These are phyloP conservation scores for Setomelanomma holmii DNA, from an alignment of 2,329 filamentous ascomycete species.

Conservation along the genomic window DNA sequence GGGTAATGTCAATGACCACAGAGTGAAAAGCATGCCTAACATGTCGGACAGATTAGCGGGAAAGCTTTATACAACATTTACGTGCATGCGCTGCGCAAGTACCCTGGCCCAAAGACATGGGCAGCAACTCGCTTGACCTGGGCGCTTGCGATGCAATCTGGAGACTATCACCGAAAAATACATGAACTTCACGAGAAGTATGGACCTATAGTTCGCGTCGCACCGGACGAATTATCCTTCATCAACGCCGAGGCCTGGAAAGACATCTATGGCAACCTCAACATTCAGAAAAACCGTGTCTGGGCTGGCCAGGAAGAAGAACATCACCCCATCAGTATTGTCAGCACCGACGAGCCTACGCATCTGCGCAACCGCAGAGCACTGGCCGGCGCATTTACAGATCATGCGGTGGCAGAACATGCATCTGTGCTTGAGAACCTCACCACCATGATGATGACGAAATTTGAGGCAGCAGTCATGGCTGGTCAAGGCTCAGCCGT, in stretches of 20 bases:
- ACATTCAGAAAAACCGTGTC: slow-evolving; percentile 15
- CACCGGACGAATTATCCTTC: slow-evolving; percentile 58
- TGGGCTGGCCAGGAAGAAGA: slow-evolving; percentile 18
- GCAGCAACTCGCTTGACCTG: slow-evolving; percentile 39
- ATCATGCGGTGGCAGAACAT: slow-evolving; percentile 51
- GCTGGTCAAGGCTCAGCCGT: slow-evolving; percentile 19
- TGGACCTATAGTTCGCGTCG: slow-evolving; percentile 57
- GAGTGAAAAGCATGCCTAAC: background rate
- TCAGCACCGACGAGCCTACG: slow-evolving; percentile 20
- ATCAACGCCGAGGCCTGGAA: slow-evolving; percentile 50
- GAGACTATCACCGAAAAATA: slow-evolving; percentile 12
- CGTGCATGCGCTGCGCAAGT: slow-evolving; percentile 21
- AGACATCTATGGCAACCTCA: slow-evolving; percentile 49
- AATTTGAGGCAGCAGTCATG: slow-evolving; percentile 30
- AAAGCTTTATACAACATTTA: slow-evolving; percentile 23
- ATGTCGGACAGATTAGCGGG: background rate
- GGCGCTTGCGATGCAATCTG: slow-evolving; percentile 31
- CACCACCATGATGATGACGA: slow-evolving; percentile 45
- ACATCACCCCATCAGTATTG: slow-evolving; percentile 14
- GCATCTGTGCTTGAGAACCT: slow-evolving; percentile 44
- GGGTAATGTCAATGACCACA: too few species aligned
- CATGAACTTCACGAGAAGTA: slow-evolving; percentile 22
- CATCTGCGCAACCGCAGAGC: slow-evolving; percentile 39
- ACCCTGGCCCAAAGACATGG: slow-evolving; percentile 19
- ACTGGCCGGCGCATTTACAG: slow-evolving; percentile 53